Evolutionary conservation across 257 asterid genomes (phyloP), one percentile per base, ranked within the genome.

Genomic region (Craterostigma plantagineum): DNA sequence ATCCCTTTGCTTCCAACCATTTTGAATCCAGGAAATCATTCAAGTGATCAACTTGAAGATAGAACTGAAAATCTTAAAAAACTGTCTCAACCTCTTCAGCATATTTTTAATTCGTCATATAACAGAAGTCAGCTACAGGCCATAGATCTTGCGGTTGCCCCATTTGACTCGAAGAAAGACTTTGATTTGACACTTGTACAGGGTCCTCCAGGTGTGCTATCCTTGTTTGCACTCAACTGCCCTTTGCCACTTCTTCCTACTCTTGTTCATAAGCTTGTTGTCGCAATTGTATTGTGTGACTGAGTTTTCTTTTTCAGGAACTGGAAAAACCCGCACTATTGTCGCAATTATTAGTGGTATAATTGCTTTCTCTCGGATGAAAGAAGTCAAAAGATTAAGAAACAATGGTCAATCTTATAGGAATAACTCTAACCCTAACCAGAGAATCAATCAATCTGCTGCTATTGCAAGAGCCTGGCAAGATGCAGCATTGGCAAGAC

Each of bases 401-500:
- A 61, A 35, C 58, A 66, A 61, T 54, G 69, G 49, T 38, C 61
- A 63, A 46, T 48, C 54, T 43, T 27, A 49, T 46, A 37, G 55
- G 51, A 61, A 58, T 48, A 52, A 45, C 56, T 59, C 74, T 49
- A 55, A 42, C 56, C 50, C 58, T 34, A 60, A 57, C 47, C 69
- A 72, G 61, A 68, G 71, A 65, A 64, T 74, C 42, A 69, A 77
- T 61, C 76, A 76, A 53, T 68, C 95, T 61, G 92, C 77, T 69
- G 95, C 93, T 42, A 52, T 82, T 64, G 77, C 95, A 8, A 79
- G 90, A 69, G 93, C 95, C 62, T 90, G 98, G 98, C 93, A 90
- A 65, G 93, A 79, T 59, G 98, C 98, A 34, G 93, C 98, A 35
- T 49, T 90, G 63, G 95, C 98, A 50, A 76, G 70, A 62, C 90